Evolutionary conservation across 805 yeast genomes (phyloP).

Genomic region (Yarrowia deformans): DNA sequence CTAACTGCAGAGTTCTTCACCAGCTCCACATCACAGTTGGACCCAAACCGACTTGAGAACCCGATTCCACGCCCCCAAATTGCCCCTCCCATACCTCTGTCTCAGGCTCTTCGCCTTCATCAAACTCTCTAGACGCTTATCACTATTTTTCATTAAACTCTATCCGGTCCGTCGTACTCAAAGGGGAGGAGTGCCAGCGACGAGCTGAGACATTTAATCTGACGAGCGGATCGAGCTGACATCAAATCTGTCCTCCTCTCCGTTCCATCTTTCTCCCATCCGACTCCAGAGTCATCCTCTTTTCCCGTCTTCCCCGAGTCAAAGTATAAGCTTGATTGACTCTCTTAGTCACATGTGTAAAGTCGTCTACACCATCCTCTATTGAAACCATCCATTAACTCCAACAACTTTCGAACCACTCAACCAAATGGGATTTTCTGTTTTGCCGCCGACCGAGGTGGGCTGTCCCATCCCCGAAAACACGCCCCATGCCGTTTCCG

Average conservation of each 20-base stretch:
- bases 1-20: background rate
- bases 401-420: background rate
- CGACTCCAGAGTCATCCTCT: background rate
- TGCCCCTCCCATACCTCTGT: background rate
- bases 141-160: constrained; percentile 6
- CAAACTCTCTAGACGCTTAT: constrained; percentile 25
- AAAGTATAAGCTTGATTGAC: constrained; percentile 16
- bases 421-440: constrained; percentile 14
- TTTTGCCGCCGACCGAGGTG: constrained; percentile 55
- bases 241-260: background rate
- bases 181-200: too few species aligned
- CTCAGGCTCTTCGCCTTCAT: constrained; percentile 8
- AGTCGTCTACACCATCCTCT: background rate
- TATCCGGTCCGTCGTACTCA: background rate
- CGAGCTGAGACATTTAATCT: background rate
- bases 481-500: constrained; percentile 92
- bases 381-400: background rate
- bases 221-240: background rate
- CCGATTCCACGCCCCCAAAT: background rate
- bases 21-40: background rate
- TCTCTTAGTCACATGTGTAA: constrained; percentile 25
- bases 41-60: background rate
- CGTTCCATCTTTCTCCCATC: background rate
- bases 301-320: constrained; percentile 4
- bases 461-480: constrained; percentile 91